Evolutionary conservation across 371 early-diverging fungal species (phyloP), one percentile per base, ranked within the genome.

Genomic region (Zopfochytrium polystomum): DNA sequence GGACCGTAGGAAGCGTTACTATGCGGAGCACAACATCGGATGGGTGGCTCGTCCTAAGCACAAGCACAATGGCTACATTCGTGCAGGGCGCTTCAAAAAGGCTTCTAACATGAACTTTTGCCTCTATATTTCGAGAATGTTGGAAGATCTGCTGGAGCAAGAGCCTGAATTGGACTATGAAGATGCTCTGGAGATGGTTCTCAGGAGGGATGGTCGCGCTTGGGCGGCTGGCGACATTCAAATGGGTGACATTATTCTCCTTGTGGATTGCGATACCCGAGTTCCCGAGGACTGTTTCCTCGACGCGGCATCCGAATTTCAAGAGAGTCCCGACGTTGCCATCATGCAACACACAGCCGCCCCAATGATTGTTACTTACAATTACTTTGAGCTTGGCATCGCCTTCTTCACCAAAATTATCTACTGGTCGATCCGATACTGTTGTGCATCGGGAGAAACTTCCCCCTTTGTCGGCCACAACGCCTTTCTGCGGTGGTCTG

Each of bases 231-330:
- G 64, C 3, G 52, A 63, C 31, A 63, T 63, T 51, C 33, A 20
- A 23, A 18, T 63, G 7, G 64, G 64, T 4, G 64, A 63, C 22
- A 33, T 49, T 15, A 63, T 63, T 32, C 27, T 63, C 34, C 9
- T 44, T 25, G 29, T 63, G 9, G 64, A 63, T 61, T 23, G 52
- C n/a, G 64, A 63, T 47, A 63, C 64, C 18, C 9, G 64, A 11
- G 62, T 63, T 15, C 64, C 64, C 23, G 64, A 63, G 44, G 63
- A 63, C 49, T 60, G 64, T 52, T 22, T 63, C n/a, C n/a, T 63
- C 13, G 64, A 63, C 34, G 64, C 64, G n/a, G 64, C 48, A 3
- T 27, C 18, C 20, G 64, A 63, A 48, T 42, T 63, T 13, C 13
- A 32, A 27, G 60, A 63, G 45, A 49, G 64, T 31, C 56, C 56